phyloP scores from a whole-genome alignment of 129 eudicot species.

The Tagetes erecta region DNA sequence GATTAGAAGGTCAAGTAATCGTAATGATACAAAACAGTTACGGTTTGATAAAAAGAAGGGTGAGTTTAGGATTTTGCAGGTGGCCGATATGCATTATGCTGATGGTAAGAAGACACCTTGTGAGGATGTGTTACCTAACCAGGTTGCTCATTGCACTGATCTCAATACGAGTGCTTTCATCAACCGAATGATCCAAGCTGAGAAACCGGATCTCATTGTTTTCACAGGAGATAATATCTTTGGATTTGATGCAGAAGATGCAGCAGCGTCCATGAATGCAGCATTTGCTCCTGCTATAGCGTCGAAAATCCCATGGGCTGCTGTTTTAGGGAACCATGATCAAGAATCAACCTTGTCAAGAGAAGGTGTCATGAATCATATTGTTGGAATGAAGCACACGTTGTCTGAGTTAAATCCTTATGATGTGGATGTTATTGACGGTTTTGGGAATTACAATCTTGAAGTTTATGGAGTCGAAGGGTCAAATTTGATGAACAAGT shows the following conservation, averaged over 20 bases:
- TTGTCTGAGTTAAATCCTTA: constrained; percentile 62
- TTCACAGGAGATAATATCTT: constrained; percentile 88
- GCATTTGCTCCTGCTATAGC: constrained; percentile 75
- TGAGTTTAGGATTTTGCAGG: constrained; percentile 74
- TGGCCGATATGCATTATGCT: constrained; percentile 90
- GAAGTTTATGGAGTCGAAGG: constrained; percentile 67
- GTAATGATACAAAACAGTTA: constrained; percentile 21
- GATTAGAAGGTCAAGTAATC: not conserved
- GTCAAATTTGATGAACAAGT: constrained; percentile 51
- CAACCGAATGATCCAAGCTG: constrained; percentile 57
- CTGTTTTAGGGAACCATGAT: constrained; percentile 88
- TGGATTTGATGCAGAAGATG: constrained; percentile 60
- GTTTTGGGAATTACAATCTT: constrained; percentile 82
- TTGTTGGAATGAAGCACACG: constrained; percentile 64
- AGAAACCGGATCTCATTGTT: constrained; percentile 72
- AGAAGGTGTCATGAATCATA: constrained; percentile 68
- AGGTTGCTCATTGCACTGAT: constrained; percentile 61
- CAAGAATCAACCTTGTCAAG: constrained; percentile 78
- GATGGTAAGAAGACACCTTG: constrained; percentile 66
- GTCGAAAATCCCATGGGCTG: constrained; percentile 84
- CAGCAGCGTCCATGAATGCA: constrained; percentile 62
- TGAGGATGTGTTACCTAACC: constrained; percentile 57
- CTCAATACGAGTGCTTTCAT: constrained; percentile 71
- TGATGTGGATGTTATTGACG: constrained; percentile 55
- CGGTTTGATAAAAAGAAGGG: constrained; percentile 51